phyloP scores from a whole-genome alignment of 108 stramenopile species.

The Discostella stelligeroides region DNA sequence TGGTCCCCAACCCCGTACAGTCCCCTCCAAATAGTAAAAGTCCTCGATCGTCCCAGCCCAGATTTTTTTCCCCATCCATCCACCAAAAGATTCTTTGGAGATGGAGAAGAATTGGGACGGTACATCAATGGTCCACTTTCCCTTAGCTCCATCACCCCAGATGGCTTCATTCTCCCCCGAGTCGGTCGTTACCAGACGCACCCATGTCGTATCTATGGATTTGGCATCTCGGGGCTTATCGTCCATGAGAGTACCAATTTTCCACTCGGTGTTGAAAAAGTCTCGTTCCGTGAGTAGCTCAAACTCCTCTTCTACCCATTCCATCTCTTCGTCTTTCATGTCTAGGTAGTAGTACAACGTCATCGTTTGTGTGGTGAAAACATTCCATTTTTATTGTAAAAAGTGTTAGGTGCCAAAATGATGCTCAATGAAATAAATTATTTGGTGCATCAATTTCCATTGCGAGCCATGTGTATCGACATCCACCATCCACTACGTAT shows the following conservation, averaged over 20 bases:
- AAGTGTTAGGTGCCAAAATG: too few relatives aligned
- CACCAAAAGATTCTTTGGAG: slow-evolving; percentile 59
- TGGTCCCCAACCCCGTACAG: slow-evolving; percentile 84
- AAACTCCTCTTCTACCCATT: slow-evolving; percentile 79
- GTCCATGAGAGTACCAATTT: slow-evolving; percentile 76
- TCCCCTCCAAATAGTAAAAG: slow-evolving; percentile 81
- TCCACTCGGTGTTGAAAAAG: slow-evolving; percentile 80
- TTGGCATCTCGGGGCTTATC: slow-evolving; percentile 32
- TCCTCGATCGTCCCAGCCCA: slow-evolving; percentile 83
- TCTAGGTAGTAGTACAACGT: too few relatives aligned
- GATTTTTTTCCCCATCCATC: slow-evolving; percentile 71
- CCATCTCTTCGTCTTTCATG: slow-evolving; percentile 78
- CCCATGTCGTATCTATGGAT: slow-evolving; percentile 81
- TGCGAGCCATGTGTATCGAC: too few relatives aligned
- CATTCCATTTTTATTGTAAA: too few relatives aligned
- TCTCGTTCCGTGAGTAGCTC: slow-evolving; percentile 76
- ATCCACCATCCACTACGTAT: too few relatives aligned
- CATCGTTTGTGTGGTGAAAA: too few relatives aligned
- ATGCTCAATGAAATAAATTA: too few relatives aligned
- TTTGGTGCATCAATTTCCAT: too few relatives aligned
- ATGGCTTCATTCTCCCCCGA: slow-evolving; percentile 71
- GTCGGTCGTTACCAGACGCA: slow-evolving; percentile 62
- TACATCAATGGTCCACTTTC: slow-evolving; percentile 78
- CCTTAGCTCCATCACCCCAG: slow-evolving; percentile 74
- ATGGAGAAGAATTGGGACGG: slow-evolving; percentile 78